A percentile compares a stretch with the other conserved stretches of the same genome.
These are phyloP conservation scores for Cyclocybe cylindracea DNA, from an alignment of 768 basidiomycete species.

Conservation along the genomic window DNA sequence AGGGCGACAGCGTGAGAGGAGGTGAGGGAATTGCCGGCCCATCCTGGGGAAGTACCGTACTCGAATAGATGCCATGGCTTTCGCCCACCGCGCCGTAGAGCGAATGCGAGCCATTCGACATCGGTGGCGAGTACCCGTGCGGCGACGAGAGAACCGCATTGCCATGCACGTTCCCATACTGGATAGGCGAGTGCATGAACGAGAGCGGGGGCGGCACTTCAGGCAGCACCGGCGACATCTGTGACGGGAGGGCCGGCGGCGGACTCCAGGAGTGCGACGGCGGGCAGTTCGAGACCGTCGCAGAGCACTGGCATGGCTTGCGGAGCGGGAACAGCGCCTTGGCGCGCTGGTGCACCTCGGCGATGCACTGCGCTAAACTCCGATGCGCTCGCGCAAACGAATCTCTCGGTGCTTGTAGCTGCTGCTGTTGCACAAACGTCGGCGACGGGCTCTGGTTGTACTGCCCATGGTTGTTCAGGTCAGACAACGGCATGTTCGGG, in stretches of 20 bases:
- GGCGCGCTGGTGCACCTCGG: slow-evolving; percentile 47
- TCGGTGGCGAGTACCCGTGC: slow-evolving; percentile 10
- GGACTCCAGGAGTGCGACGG: slow-evolving; percentile 49
- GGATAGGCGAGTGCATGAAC: too few species aligned
- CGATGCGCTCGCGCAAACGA: slow-evolving; percentile 42
- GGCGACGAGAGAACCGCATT: background rate
- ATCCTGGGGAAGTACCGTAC: slow-evolving; percentile 28
- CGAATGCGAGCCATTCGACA: slow-evolving; percentile 6
- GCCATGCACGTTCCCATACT: background rate
- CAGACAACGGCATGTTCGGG: background rate
- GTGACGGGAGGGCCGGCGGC: slow-evolving; percentile 31
- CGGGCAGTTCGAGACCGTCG: slow-evolving; percentile 29
- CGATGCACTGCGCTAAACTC: slow-evolving; percentile 46
- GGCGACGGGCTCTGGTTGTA: slow-evolving; percentile 13
- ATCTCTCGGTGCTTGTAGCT: slow-evolving; percentile 28
- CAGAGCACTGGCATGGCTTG: slow-evolving; percentile 45
- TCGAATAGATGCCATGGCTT: slow-evolving; percentile 31
- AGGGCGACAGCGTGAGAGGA: slow-evolving; percentile 22
- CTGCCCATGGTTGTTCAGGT: slow-evolving; percentile 5
- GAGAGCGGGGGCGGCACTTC: slow-evolving; percentile 16
- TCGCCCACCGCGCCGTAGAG: slow-evolving; percentile 7
- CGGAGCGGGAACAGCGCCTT: slow-evolving; percentile 42
- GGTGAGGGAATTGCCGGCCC: slow-evolving; percentile 27
- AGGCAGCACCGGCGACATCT: slow-evolving; percentile 39
- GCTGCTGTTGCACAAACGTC: slow-evolving; percentile 10